These are phyloP conservation scores for Platanthera guangdongensis DNA, from an alignment of 106 monocot species.

Conservation along the genomic window DNA sequence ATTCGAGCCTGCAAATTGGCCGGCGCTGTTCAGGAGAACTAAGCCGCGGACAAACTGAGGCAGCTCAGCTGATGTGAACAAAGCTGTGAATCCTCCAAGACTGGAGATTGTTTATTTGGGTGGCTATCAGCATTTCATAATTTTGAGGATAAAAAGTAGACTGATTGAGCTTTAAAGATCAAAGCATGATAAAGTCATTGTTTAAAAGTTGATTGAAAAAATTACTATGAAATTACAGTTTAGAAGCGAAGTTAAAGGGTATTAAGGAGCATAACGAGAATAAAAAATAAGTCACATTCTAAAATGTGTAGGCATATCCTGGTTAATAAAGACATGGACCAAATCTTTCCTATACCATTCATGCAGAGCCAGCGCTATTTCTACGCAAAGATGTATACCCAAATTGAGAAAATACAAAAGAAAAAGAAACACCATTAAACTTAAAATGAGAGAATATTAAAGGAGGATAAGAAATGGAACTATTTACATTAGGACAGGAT, in stretches of 20 bases:
- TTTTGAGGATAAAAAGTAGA: background rate
- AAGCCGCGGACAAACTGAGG: constrained; percentile 50
- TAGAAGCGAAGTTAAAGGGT: background rate
- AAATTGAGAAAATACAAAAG: no score
- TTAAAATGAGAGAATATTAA: no score
- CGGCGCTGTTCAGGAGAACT: constrained; percentile 84
- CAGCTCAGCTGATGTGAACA: constrained; percentile 71
- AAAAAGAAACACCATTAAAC: no score
- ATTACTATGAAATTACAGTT: background rate
- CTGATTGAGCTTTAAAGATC: background rate
- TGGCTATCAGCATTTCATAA: constrained; percentile 6
- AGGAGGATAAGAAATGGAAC: no score
- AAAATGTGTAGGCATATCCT: no score
- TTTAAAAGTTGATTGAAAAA: background rate
- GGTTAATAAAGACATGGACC: no score
- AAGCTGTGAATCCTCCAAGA: constrained; percentile 88
- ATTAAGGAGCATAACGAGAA: no score
- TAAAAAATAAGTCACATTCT: no score
- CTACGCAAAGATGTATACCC: no score
- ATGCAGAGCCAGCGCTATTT: no score
- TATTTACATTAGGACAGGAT: no score
- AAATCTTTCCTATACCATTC: no score
- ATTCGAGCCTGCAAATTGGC: constrained; percentile 62
- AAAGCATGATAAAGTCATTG: background rate
- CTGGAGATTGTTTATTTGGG: constrained; percentile 27